These are phyloP conservation scores for Populus euphratica DNA, from an alignment of 345 rosid species.

Conservation along the genomic window DNA sequence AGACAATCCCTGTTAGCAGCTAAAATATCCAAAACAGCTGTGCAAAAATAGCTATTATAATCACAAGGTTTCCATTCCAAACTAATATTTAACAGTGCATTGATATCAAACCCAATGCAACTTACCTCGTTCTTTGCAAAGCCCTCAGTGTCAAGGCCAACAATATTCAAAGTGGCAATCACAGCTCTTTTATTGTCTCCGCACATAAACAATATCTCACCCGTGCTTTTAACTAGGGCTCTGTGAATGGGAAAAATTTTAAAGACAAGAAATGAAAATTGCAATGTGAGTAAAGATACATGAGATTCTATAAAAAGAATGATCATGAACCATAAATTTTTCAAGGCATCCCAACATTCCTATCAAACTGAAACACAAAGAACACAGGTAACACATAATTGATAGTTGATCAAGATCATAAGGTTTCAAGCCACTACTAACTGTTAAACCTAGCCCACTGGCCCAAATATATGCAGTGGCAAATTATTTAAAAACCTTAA, in stretches of 20 bases:
- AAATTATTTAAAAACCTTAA: background rate
- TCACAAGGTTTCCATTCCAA: background rate
- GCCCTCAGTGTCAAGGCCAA: slow-evolving; percentile 32
- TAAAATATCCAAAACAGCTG: background rate
- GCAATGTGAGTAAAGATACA: background rate
- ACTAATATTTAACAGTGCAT: slow-evolving; percentile 11
- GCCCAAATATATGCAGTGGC: background rate
- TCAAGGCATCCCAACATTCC: background rate
- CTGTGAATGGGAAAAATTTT: slow-evolving; percentile 27
- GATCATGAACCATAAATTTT: background rate
- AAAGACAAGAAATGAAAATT: background rate
- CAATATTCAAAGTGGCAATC: slow-evolving; percentile 50
- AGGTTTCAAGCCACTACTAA: background rate
- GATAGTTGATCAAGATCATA: background rate
- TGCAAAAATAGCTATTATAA: background rate
- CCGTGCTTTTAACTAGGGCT: slow-evolving; percentile 87
- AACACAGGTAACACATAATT: background rate
- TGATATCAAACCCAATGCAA: slow-evolving; percentile 14
- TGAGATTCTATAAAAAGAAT: background rate
- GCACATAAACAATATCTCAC: slow-evolving; percentile 83
- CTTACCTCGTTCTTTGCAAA: slow-evolving; percentile 55
- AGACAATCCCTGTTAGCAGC: slow-evolving; percentile 7
- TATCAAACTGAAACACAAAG: background rate
- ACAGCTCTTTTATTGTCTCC: slow-evolving; percentile 71
- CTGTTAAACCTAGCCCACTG: background rate